Evolutionary conservation across 768 basidiomycete species (phyloP).

Genomic region (Coprinellus micaceus): DNA sequence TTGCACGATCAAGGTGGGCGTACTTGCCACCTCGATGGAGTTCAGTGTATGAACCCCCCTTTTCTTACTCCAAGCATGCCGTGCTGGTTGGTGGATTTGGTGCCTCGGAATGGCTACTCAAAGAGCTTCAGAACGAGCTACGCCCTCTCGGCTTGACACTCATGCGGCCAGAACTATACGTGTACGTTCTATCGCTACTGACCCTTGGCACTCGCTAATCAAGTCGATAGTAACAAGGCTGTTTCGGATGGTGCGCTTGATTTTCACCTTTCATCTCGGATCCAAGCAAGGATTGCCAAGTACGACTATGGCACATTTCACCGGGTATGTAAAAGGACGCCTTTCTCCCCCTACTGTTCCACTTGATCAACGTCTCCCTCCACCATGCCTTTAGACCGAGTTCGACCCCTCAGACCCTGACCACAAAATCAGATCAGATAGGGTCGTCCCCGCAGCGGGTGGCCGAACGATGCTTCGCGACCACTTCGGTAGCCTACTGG

Average conservation of each 20-base stretch:
- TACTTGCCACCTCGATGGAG: too few relatives aligned
- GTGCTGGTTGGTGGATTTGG: constrained; percentile 59
- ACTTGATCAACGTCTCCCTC: too few relatives aligned
- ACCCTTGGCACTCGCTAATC: too few relatives aligned
- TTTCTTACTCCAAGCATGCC: constrained; percentile 31
- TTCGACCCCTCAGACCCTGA: constrained; percentile 36
- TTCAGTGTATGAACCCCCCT: too few relatives aligned
- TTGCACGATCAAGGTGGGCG: too few relatives aligned
- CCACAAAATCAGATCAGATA: constrained; percentile 15
- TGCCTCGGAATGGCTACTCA: constrained; percentile 51
- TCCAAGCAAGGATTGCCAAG: constrained; percentile 40
- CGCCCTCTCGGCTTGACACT: constrained; percentile 36
- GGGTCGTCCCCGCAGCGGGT: constrained; percentile 32
- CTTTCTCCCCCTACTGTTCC: too few relatives aligned
- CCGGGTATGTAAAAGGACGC: constrained; percentile 10
- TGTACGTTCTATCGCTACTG: constrained; percentile 19
- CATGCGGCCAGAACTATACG: constrained; percentile 44
- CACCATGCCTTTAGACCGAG: constrained; percentile 17
- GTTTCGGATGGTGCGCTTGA: constrained; percentile 44
- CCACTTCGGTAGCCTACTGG: too few relatives aligned
- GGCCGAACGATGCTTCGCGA: too few relatives aligned
- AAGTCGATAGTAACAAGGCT: constrained; percentile 39
- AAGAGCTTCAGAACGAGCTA: constrained; percentile 37
- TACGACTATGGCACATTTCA: constrained; percentile 46
- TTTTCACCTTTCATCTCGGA: constrained; percentile 41